Base-by-base conservation (phyloP, 2,329 filamentous ascomycete genomes). In the Aspergillus fischeri region DNA sequence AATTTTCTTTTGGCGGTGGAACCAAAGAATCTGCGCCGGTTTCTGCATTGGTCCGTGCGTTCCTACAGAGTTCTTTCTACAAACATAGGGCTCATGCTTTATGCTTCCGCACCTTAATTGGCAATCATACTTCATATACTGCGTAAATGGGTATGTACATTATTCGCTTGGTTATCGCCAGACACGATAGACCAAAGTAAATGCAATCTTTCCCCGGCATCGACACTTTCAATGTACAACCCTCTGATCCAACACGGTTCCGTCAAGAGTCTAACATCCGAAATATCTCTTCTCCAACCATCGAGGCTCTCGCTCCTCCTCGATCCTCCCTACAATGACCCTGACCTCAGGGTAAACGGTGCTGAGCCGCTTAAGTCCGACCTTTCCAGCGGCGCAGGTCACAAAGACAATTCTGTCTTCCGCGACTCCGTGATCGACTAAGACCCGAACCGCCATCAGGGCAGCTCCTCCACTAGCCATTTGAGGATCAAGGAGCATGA, bases 371-470 rank as follows among this genome's bases (percentile, higher is more conserved):
- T 94, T 91, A 60, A 97, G 73, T 0, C 92, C 94, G 65, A 90
- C 85, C 63, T 86, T 86, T 8, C 93, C 93, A 3, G 92, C 93
- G 63, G 91, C 89, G 71, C 95, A 97, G 3, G 93, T 96, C 42
- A 96, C 92, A 71, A 97, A 88, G 35, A 97, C 90, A 63, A 99
- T 96, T 63, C 83, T 87, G 49, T 91, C 84, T 70, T 94, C 87
- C 5, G 85, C 78, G 6, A 97, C 92, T 10, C 94, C 94, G 69
- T 97, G 92, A 72, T 99, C 94, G 17, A 96, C 86, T 53, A 99
- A 79, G n/a, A 97, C 91, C 69, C 94, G 89, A 45, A 97, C 92
- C 0, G 94, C 92, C 94, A 99, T 99, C 57, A 99, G 78, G 4
- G 85, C 86, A 11, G 86, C 85, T 38, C 92, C 93, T 47, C 94